These are phyloP conservation scores for Citrus hindsii DNA, from an alignment of 345 rosid genomes.

Conservation along the genomic window DNA sequence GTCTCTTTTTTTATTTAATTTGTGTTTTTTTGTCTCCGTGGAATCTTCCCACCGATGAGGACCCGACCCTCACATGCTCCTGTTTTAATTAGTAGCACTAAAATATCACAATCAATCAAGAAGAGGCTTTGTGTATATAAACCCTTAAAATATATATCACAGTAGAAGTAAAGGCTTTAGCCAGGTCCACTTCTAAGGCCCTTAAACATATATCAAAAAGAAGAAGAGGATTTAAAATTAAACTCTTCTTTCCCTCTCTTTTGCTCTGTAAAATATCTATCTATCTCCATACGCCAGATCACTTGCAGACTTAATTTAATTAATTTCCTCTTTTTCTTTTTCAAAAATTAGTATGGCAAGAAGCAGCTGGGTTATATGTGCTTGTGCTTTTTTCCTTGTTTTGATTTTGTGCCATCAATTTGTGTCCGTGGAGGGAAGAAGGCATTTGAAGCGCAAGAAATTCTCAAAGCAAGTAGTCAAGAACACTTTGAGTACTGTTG, in stretches of 20 bases:
- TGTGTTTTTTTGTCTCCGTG: neutral
- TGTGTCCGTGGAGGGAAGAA: conserved; percentile 32
- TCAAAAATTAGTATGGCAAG: conserved; percentile 20
- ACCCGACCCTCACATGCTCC: conserved; percentile 25
- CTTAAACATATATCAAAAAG: neutral
- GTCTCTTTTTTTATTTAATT: conserved; percentile 8
- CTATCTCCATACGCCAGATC: no score
- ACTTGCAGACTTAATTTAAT: no score
- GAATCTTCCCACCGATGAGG: conserved; percentile 27
- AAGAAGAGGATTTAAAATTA: neutral
- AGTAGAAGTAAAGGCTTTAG: neutral
- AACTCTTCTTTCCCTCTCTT: neutral
- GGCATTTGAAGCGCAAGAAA: conserved; percentile 31
- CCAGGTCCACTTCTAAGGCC: neutral
- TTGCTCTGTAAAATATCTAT: no score
- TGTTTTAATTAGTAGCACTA: neutral
- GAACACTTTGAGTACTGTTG: neutral
- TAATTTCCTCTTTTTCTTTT: no score
- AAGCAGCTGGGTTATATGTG: neutral
- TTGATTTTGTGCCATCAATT: conserved; percentile 29
- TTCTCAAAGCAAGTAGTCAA: neutral
- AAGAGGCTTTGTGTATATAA: neutral
- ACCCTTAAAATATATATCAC: conserved; percentile 4
- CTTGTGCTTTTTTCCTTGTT: conserved; percentile 21
- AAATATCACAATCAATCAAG: neutral